A percentile compares a stretch with the other conserved stretches of the same genome.
These are phyloP conservation scores for Gymnopilus dilepis DNA, from an alignment of 768 basidiomycete species.

Conservation along the genomic window DNA sequence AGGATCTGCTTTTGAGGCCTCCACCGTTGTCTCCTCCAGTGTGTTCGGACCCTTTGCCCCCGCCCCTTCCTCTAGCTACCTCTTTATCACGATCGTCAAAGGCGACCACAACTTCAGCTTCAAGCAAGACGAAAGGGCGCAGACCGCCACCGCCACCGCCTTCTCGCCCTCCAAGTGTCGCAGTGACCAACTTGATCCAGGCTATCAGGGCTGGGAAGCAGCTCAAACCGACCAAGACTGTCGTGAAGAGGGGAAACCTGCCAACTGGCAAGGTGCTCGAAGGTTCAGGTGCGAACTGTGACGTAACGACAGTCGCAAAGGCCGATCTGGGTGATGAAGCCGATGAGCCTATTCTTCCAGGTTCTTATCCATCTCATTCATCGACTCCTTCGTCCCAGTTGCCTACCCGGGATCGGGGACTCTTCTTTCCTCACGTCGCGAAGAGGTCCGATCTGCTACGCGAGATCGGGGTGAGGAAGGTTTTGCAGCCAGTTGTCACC, in stretches of 20 bases:
- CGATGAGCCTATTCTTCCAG: background rate
- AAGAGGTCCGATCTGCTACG: background rate
- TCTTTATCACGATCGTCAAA: no score
- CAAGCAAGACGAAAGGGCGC: background rate
- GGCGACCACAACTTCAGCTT: background rate
- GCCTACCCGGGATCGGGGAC: background rate
- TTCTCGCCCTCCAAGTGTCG: background rate
- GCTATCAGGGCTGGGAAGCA: slow-evolving; percentile 3
- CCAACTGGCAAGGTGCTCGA: background rate
- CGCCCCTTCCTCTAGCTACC: background rate
- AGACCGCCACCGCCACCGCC: background rate
- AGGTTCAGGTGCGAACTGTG: background rate
- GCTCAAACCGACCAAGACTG: slow-evolving; percentile 1
- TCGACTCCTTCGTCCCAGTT: no score
- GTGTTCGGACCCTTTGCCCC: background rate
- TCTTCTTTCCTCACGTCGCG: background rate
- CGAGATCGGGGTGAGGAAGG: background rate
- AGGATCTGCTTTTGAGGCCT: no score
- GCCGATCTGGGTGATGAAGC: background rate
- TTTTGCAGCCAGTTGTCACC: background rate
- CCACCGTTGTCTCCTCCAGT: background rate
- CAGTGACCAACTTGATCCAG: background rate
- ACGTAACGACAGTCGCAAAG: background rate
- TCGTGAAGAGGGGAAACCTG: background rate
- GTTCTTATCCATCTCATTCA: background rate